phyloP scores from a whole-genome alignment of 257 asterid genomes.

The Apocynum venetum region DNA sequence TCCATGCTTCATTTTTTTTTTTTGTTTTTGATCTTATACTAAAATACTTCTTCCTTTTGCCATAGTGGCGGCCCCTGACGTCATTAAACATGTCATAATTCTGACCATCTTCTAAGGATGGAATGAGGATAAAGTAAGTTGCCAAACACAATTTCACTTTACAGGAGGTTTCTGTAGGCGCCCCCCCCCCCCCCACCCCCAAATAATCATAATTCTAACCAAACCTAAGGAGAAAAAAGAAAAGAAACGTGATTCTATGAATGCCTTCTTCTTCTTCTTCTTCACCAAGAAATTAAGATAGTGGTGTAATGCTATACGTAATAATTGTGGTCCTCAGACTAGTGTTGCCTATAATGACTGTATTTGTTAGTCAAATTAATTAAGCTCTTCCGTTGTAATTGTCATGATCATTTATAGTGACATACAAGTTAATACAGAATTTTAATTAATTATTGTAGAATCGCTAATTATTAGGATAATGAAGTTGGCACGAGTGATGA shows the following conservation, averaged over 20 bases:
- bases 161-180: too few relatives aligned
- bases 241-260: too few relatives aligned
- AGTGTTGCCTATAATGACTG: neutral
- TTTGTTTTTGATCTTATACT: too few relatives aligned
- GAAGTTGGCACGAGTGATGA: too few relatives aligned
- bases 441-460: too few relatives aligned
- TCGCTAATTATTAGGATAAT: too few relatives aligned
- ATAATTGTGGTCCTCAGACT: too few relatives aligned
- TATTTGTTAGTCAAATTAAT: neutral
- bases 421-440: neutral
- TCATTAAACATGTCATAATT: neutral
- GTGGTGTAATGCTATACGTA: neutral
- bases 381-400: neutral
- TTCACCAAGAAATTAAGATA: neutral
- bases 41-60: neutral
- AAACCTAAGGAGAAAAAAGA: too few relatives aligned
- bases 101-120: neutral
- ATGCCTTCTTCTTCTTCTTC: neutral
- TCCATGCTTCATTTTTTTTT: neutral
- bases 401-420: neutral
- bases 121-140: neutral
- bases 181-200: too few relatives aligned
- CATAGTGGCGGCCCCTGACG: neutral
- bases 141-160: neutral
- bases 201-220: too few relatives aligned